Evolutionary conservation across 495 filamentous ascomycete species (phyloP).

Genomic region (Aspergillus coremiiformis): DNA sequence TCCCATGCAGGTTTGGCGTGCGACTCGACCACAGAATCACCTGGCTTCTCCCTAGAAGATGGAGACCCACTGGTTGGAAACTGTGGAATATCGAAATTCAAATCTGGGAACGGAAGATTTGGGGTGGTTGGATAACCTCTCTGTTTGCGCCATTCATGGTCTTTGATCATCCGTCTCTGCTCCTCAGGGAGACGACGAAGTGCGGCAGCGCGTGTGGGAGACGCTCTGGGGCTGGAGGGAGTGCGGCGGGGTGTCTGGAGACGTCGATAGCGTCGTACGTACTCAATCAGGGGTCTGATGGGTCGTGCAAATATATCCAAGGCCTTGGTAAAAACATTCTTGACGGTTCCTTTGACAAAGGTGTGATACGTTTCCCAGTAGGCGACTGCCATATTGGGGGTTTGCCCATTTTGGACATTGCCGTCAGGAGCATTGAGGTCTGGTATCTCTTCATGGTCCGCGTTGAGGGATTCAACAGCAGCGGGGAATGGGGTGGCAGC

Average conservation of each 20-base stretch:
- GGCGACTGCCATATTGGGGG: background rate
- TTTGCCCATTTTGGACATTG: background rate
- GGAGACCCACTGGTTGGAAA: background rate
- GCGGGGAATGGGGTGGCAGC: background rate
- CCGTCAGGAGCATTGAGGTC: too few relatives aligned
- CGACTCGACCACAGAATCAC: too few relatives aligned
- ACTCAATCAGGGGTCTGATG: conserved; percentile 1
- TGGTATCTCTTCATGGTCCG: background rate
- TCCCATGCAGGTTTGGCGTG: background rate
- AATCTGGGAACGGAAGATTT: conserved; percentile 10
- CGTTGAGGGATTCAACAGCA: background rate
- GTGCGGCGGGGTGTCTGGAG: background rate
- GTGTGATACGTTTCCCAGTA: conserved; percentile 2
- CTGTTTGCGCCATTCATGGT: conserved; percentile 11
- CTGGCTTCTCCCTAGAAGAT: background rate
- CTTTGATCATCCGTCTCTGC: conserved; percentile 5
- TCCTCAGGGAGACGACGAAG: conserved; percentile 8
- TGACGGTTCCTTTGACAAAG: background rate
- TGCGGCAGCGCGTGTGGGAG: conserved; percentile 6
- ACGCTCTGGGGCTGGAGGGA: background rate
- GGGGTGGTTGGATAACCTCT: conserved; percentile 3
- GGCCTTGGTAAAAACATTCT: background rate
- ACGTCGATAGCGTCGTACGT: background rate
- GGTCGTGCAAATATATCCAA: background rate
- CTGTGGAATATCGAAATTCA: conserved; percentile 6